Evolutionary conservation across 345 rosid genomes (phyloP), one percentile per base, ranked within the genome.

Genomic region (Abelmoschus esculentus): DNA sequence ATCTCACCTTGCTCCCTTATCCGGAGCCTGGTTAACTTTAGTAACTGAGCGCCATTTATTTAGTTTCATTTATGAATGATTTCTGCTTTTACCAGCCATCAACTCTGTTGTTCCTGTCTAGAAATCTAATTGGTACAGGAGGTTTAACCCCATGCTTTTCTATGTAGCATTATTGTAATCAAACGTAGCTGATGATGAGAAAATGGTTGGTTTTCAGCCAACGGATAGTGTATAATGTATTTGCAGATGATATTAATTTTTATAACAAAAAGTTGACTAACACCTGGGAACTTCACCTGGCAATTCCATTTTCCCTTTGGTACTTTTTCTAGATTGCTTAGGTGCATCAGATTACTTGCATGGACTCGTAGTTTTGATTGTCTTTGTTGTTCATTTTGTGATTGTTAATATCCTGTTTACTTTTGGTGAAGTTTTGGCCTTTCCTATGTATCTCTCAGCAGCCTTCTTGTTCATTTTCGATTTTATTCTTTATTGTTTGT

Each of bases 1-100:
- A 31, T 72, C 70, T 60, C 74, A 70, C 78, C 75, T 63, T 73
- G 70, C 38, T 55, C 49, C 68, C 50, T 64, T 77, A 31, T 69
- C 71, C 56, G 34, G 58, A 50, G 32, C 10, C 69, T 69, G 62
- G 42, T 71, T 62, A 2, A 11, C 71, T 34, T 73, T 42, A 69
- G 47, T 58, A 77, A 63, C n/a, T 36, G 50, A 50, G 22, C 2
- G 36, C n/a, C 46, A 47, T 7, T 22, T 61, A 8, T 71, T n/a
- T 50, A 29, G 47, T 47, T 70, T 38, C 56, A 17, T n/a, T 36
- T 57, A 3, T 67, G 69, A 65, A 26, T 14, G 38, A 46, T 65
- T 46, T 46, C 13, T 26, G 69, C 22, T 46, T 47, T 47, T 26
- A 22, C 55, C 55, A 14, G 55, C 69, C 13, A 44, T 44, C 68